Conservation (phyloP, 192 early-diverging fungal genomes). For the Coemansia sp. region DNA sequence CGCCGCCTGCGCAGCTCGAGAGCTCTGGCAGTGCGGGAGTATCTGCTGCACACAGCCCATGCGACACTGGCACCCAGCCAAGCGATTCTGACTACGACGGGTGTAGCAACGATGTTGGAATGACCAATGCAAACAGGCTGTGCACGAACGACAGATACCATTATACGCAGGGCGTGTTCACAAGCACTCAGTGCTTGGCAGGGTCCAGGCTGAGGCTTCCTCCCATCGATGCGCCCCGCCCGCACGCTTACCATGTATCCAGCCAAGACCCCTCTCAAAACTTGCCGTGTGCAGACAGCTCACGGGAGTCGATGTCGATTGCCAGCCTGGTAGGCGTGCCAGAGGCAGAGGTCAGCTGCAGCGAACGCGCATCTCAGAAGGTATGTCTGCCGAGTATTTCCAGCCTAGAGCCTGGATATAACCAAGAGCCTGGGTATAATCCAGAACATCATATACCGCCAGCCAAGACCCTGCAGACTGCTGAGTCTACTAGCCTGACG, state of each 20-base stretch:
- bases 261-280: not conserved
- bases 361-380: not conserved
- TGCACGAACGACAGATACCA: not conserved
- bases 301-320: conserved; percentile 34
- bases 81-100: conserved; percentile 11
- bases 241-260: not conserved
- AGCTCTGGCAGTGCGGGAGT: not conserved
- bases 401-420: conserved; percentile 6
- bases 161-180: not conserved
- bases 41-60: not conserved
- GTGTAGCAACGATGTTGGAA: not conserved
- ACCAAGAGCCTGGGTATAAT: not conserved
- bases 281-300: not conserved
- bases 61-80: not conserved
- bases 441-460: conserved; percentile 2
- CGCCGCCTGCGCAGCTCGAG: not conserved
- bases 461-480: not conserved
- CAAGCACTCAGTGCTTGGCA: not conserved
- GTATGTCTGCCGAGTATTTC: conserved; percentile 15
- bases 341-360: not conserved
- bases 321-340: conserved; percentile 25
- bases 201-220: conserved; percentile 13
- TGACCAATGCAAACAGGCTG: not conserved
- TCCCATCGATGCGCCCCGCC: conserved; percentile 11
- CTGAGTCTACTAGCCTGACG: not conserved